Percentiles rank a stretch among this genome's conserved stretches.
Evolutionary conservation across 1,284 basidiomycete genomes (phyloP).

Genomic region (Uromyces viciae-fabae): DNA sequence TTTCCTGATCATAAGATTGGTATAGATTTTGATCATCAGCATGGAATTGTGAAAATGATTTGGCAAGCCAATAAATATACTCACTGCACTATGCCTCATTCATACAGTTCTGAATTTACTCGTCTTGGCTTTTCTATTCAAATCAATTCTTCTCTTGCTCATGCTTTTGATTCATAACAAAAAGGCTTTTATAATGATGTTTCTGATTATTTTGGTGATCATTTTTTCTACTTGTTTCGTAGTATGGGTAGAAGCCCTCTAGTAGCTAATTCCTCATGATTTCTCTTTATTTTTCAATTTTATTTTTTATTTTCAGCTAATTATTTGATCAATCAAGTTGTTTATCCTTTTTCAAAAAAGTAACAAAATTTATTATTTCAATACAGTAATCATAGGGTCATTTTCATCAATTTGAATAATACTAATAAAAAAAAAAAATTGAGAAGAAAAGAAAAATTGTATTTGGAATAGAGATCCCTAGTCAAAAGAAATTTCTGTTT

Average conservation of each 20-base stretch:
- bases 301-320: too few species aligned
- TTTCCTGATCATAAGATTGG: neutral
- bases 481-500: too few species aligned
- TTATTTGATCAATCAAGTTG: too few species aligned
- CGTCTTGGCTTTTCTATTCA: neutral
- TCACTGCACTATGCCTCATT: neutral
- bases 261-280: neutral
- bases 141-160: neutral
- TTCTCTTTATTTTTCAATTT: too few species aligned
- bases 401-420: too few species aligned
- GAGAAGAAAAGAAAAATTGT: too few species aligned
- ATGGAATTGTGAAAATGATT: neutral
- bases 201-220: neutral
- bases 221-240: neutral
- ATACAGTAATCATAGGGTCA: too few species aligned
- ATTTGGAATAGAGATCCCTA: too few species aligned
- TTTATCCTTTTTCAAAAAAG: too few species aligned
- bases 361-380: too few species aligned
- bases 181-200: neutral
- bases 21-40: constrained; percentile 1
- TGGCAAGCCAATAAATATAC: neutral
- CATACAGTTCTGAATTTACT: neutral
- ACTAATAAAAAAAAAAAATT: too few species aligned
- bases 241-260: neutral
- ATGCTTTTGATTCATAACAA: neutral